A percentile compares a stretch with the other conserved stretches of the same genome.
Evolutionary conservation across 2,329 filamentous ascomycete genomes (phyloP).

Genomic region (Beauveria brongniartii): DNA sequence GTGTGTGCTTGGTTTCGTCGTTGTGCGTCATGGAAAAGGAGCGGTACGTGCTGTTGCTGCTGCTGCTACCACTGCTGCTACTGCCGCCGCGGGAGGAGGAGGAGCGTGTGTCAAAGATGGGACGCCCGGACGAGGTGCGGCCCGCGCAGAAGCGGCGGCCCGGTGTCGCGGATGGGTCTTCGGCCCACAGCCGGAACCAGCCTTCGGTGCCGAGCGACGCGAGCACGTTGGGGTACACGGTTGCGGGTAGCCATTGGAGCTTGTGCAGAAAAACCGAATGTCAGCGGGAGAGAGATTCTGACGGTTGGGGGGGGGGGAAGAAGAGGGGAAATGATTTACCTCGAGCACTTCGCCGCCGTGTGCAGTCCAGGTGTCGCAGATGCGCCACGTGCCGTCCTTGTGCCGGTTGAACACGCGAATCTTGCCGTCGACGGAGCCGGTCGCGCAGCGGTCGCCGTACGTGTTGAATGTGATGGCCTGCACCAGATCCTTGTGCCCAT

Average conservation of each 20-base stretch:
- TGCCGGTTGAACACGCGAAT: constrained; percentile 87
- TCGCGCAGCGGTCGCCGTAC: constrained; percentile 86
- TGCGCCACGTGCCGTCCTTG: constrained; percentile 66
- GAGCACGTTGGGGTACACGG: constrained; percentile 76
- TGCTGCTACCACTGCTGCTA: too few relatives aligned
- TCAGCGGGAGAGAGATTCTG: too few relatives aligned
- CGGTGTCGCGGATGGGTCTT: constrained; percentile 73
- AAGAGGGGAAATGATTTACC: constrained; percentile 39
- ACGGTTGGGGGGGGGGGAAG: not conserved
- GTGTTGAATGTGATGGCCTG: constrained; percentile 84
- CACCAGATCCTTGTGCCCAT: constrained; percentile 73
- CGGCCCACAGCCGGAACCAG: constrained; percentile 85
- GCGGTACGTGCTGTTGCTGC: constrained; percentile 54
- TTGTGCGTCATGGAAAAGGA: constrained; percentile 81
- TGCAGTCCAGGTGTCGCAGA: constrained; percentile 82
- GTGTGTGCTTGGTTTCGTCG: constrained; percentile 71
- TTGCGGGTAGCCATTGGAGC: constrained; percentile 91
- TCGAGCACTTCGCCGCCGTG: constrained; percentile 87
- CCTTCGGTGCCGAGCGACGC: constrained; percentile 86
- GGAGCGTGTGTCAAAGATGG: constrained; percentile 49
- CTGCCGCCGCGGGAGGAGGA: not conserved
- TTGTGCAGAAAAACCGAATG: constrained; percentile 24
- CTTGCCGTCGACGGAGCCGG: constrained; percentile 84
- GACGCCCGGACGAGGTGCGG: constrained; percentile 40
- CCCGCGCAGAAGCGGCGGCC: constrained; percentile 71